Base-by-base conservation (phyloP, 208 protist genomes). In the Wallacemonas sp. region DNA sequence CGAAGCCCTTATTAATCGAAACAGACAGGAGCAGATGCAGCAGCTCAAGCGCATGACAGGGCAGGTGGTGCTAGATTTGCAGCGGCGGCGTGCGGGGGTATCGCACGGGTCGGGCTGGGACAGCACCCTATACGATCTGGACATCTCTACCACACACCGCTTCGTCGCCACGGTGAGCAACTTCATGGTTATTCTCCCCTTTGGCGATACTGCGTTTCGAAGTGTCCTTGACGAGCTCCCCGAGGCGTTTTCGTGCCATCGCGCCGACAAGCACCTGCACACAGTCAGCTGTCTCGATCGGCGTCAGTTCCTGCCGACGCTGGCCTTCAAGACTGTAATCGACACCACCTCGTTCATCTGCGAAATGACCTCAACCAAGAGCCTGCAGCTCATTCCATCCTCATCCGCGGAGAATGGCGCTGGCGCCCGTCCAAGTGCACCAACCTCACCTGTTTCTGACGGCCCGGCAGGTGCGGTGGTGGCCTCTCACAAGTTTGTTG, bases 181-280 rank as follows among this genome's bases (percentile, higher is more conserved):
- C 62, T 83, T 96, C 51, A 71, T 91, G 55, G 66, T 89, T 24
- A 85, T 96, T 6, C 47, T 96, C 1, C 91, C 91, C 1, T 93
- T 91, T 26, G 91, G 91, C 6, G 91, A 96, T 45, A 84, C 81
- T 8, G 77, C 80, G 28, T 94, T 80, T 56, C 86, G 86, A 58
- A 82, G 75, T 56, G 41, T 96, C 15, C 46, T 96, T 15, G 88
- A 96, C 66, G 77, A 79, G 27, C 22, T 79, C 9, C 69, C 77
- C 19, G 79, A 79, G 27, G 66, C 74, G 14, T 90, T 79, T 58
- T 21, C 60, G 0, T 88, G 81, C 47, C 79, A 68, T 9, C 82
- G 84, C 67, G 28, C 26, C 9, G 65, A 79, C 27, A 70, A 64
- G 8, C 78, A 80, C 49, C 76, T 82, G 26, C 82, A 78, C 76